A percentile compares a stretch with the other conserved stretches of the same genome.
Conservation (phyloP, 177 flowering plant species). For the Vitis hybrid region DNA sequence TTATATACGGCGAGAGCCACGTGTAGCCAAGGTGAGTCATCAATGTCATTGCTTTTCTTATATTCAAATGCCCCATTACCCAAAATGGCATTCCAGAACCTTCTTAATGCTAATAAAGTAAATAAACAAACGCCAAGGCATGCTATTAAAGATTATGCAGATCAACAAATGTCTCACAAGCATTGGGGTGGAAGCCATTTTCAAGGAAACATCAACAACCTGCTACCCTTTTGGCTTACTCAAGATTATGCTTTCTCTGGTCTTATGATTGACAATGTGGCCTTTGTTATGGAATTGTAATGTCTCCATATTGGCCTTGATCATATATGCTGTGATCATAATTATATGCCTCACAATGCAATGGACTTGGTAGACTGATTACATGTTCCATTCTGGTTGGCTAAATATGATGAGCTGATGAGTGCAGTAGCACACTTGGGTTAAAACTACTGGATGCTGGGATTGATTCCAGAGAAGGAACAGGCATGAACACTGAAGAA, state of each 20-base stretch:
- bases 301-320: constrained; percentile 1
- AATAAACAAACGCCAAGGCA: constrained; percentile 15
- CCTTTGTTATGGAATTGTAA: background rate
- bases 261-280: background rate
- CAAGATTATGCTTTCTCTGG: constrained; percentile 4
- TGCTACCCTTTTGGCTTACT: constrained; percentile 15
- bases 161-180: constrained; percentile 26
- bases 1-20: background rate
- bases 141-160: constrained; percentile 6
- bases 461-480: constrained; percentile 5
- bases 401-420: background rate
- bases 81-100: constrained; percentile 25
- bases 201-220: constrained; percentile 32
- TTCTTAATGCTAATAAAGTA: constrained; percentile 23
- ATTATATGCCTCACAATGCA: too few species aligned
- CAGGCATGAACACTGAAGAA: too few species aligned
- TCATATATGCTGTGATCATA: background rate
- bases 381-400: constrained; percentile 10
- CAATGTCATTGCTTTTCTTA: background rate
- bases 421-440: constrained; percentile 4
- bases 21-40: constrained; percentile 20
- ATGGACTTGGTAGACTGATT: background rate
- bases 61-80: constrained; percentile 21
- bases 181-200: constrained; percentile 28
- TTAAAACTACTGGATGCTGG: background rate